Percentiles rank a stretch among this genome's conserved stretches.
phyloP scores from a whole-genome alignment of 805 yeast species.

The Teunomyces barrocoloradensis region DNA sequence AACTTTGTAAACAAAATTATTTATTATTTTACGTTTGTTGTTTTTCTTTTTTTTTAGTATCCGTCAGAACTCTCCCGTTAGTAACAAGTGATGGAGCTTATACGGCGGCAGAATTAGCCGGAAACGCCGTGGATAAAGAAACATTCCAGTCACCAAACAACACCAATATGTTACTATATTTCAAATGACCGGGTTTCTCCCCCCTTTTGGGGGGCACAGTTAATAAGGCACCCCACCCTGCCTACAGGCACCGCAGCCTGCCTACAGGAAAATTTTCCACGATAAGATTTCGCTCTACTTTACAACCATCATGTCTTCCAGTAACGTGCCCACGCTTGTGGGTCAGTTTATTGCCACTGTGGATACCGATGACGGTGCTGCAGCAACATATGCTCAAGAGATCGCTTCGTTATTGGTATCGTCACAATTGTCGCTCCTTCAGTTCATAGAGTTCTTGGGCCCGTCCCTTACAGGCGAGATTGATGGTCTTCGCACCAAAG shows the following conservation, averaged over 20 bases:
- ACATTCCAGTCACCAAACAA: no score
- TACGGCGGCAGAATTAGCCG: no score
- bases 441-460: constrained; percentile 59
- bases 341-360: constrained; percentile 37
- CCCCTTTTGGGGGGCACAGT: no score
- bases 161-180: no score
- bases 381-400: constrained; percentile 16
- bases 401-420: constrained; percentile 22
- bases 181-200: no score
- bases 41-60: no score
- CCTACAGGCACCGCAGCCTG: neutral
- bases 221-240: no score
- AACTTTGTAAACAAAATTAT: neutral
- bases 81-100: no score
- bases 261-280: constrained; percentile 2
- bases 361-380: constrained; percentile 22
- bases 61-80: no score
- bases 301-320: constrained; percentile 6
- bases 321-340: constrained; percentile 27
- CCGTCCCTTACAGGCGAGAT: constrained; percentile 61
- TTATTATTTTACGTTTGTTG: neutral
- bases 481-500: constrained; percentile 46
- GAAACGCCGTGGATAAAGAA: no score
- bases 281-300: constrained; percentile 1
- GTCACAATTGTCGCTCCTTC: constrained; percentile 39